Percentiles rank a stretch among this genome's conserved stretches.
These are phyloP conservation scores for Corymbia maculata DNA, from an alignment of 345 rosid genomes.

Conservation along the genomic window DNA sequence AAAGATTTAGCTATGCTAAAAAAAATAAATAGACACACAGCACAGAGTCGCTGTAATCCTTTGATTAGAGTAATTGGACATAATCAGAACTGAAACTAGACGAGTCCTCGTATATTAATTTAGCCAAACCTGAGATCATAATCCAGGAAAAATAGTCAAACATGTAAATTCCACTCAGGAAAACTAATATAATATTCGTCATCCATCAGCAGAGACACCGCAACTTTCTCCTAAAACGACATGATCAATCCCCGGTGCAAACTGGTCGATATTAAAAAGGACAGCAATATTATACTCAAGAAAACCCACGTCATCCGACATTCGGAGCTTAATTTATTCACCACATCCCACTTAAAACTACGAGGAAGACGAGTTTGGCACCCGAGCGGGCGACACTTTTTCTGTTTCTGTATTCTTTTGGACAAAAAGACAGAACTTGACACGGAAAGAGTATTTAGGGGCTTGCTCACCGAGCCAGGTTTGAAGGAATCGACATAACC, in stretches of 20 bases:
- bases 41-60: background rate
- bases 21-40: background rate
- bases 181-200: background rate
- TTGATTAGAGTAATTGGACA: background rate
- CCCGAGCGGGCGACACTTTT: background rate
- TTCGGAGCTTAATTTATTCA: background rate
- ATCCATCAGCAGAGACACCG: background rate
- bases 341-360: background rate
- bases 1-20: background rate
- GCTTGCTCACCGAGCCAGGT: background rate
- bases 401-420: background rate
- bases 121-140: background rate
- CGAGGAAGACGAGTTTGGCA: background rate
- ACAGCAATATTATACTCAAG: background rate
- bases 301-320: background rate
- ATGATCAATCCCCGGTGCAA: background rate
- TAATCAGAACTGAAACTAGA: background rate
- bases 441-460: background rate
- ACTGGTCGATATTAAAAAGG: background rate
- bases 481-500: constrained; percentile 14
- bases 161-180: background rate
- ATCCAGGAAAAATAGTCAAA: background rate
- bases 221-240: background rate
- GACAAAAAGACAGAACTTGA: background rate
- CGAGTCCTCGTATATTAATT: background rate